phyloP scores from a whole-genome alignment of 2,329 filamentous ascomycete genomes.

The Cadophora sp. region DNA sequence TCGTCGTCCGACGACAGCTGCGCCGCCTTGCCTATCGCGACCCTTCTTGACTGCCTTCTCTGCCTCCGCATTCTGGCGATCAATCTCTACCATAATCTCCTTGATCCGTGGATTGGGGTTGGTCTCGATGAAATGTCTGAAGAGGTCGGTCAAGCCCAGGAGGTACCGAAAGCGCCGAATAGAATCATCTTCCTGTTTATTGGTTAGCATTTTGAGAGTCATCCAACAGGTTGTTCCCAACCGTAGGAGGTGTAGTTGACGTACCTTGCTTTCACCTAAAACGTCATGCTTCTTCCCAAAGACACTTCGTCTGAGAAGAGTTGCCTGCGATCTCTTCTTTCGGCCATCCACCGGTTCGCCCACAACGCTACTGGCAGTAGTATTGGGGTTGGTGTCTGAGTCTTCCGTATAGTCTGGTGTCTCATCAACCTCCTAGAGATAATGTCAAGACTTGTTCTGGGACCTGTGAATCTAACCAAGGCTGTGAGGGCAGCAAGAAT shows the following conservation, averaged over 20 bases:
- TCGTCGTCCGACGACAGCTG: conserved; percentile 77
- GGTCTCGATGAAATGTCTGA: conserved; percentile 98
- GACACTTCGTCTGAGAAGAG: conserved; percentile 88
- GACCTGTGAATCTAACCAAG: neutral
- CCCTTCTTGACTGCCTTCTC: conserved; percentile 71
- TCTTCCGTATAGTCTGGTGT: conserved; percentile 72
- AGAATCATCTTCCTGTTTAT: conserved; percentile 83
- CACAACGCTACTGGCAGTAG: conserved; percentile 81
- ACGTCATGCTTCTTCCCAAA: conserved; percentile 95
- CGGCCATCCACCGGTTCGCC: conserved; percentile 83
- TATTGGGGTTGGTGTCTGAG: conserved; percentile 71
- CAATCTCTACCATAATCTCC: conserved; percentile 92
- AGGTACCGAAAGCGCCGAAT: conserved; percentile 94
- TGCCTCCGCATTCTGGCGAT: conserved; percentile 85
- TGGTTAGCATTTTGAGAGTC: conserved; percentile 2
- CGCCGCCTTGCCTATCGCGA: conserved; percentile 82
- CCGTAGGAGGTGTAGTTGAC: conserved; percentile 25
- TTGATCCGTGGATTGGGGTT: conserved; percentile 96
- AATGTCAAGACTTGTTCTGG: conserved; percentile 7
- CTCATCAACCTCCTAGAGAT: conserved; percentile 62
- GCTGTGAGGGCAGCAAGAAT: neutral
- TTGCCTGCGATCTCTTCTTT: conserved; percentile 84
- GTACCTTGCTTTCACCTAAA: conserved; percentile 89
- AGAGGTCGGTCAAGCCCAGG: conserved; percentile 92
- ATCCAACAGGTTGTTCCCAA: neutral